Evolutionary conservation across 148 eudicot species (phyloP).

Genomic region (Limonium bicolor): DNA sequence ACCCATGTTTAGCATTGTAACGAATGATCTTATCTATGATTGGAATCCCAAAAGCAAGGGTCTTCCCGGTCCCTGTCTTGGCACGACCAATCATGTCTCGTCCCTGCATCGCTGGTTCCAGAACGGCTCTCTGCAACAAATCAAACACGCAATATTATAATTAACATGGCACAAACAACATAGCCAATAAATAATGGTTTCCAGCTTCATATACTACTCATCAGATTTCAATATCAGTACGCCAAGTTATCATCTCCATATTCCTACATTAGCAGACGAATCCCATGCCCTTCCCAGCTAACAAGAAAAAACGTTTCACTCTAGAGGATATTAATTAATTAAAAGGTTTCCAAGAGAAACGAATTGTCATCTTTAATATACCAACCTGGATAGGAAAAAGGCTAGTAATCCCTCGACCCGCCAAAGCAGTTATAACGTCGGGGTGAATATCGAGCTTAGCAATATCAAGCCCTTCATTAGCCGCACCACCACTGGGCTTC

Average conservation of each 20-base stretch:
- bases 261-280: too few relatives aligned
- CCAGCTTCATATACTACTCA: too few relatives aligned
- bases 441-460: slow-evolving; percentile 53
- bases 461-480: slow-evolving; percentile 61
- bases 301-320: too few relatives aligned
- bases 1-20: slow-evolving; percentile 69
- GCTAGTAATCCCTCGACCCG: slow-evolving; percentile 53
- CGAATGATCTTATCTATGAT: slow-evolving; percentile 84
- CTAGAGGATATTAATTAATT: too few relatives aligned
- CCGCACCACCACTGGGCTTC: slow-evolving; percentile 5
- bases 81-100: slow-evolving; percentile 97
- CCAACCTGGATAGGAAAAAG: slow-evolving; percentile 89
- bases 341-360: too few relatives aligned
- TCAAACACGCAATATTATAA: not conserved
- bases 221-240: too few relatives aligned
- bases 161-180: not conserved
- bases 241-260: too few relatives aligned
- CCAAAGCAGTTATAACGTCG: slow-evolving; percentile 41
- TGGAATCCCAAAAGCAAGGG: slow-evolving; percentile 96
- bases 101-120: slow-evolving; percentile 97
- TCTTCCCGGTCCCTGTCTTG: slow-evolving; percentile 96
- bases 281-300: too few relatives aligned
- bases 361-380: too few relatives aligned
- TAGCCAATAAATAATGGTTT: too few relatives aligned
- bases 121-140: slow-evolving; percentile 71